Evolutionary conservation across 2,329 filamentous ascomycete genomes (phyloP), one percentile per base, ranked within the genome.

Genomic region (Magnaporthiopsis incrustans): DNA sequence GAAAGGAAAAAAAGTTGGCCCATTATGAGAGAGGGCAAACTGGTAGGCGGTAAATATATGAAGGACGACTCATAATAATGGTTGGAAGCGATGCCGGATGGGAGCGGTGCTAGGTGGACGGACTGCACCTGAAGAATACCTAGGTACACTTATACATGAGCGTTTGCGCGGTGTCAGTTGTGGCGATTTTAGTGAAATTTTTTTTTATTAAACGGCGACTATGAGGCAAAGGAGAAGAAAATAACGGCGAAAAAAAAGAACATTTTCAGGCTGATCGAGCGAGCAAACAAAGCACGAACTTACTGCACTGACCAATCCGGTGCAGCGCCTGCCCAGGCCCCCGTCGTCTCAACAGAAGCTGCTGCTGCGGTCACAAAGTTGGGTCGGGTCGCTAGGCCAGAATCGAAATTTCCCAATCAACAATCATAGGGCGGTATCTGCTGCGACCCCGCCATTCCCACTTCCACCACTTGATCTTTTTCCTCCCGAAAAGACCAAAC

Each of bases 341-440:
- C 44, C 44, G 44, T 62, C 26, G 44, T 57, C 60, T 62, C 60
- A 62, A 62, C 60, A 62, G 60, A 62, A 62, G 56, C 60, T 53
- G 60, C 22, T 22, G 44, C 57, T 27, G 57, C 57, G 57, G 26
- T 26, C 57, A 60, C 58, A 60, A 60, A 60, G 58, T 60, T 60
- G 58, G 58, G 58, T 60, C 32, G 58, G 27, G 57, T 58, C 57
- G 57, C 26, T 53, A 53, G 26, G 57, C 57, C 57, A 26, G 61
- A 63, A 61, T 61, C 30, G 60, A 63, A 63, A 63, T 63, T 63
- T 63, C 61, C 61, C 61, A 63, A 50, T 59, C 33, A 63, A 58
- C 61, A 60, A 27, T 18, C 44, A 53, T 53, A 53, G 44, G 44
- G 44, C 44, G 44, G 58, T 35, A 60, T 32, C 61, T 50, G 27